Base-by-base conservation (phyloP, 148 eudicot genomes). In the Cornus kousa region DNA sequence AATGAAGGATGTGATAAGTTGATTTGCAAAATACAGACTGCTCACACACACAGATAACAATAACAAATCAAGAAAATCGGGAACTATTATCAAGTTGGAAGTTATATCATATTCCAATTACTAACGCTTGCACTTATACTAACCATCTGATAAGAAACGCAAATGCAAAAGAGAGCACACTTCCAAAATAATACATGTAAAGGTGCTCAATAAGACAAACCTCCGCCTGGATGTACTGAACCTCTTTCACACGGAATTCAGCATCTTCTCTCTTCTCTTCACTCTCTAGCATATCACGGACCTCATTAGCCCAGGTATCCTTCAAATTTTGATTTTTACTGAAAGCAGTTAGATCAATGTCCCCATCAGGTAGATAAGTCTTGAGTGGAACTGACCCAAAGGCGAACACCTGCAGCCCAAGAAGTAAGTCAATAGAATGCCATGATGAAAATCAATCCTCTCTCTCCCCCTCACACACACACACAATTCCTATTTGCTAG, bases 311-410 rank as follows among this genome's bases (percentile, higher is more conserved):
- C 92, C 91, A 91, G 20, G 82, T 81, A 57, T 90, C 94, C 77
- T 89, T 90, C 79, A 83, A 59, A 65, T 71, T 86, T 71, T 78
- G 89, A 82, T 91, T 85, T 40, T 91, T 81, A 80, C 88, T 84
- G 62, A 90, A 91, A 23, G 89, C 89, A 55, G 97, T 90, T 76
- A 93, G 74, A 83, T 93, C 97, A 59, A 93, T 93, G 80, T 93
- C 97, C 60, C 97, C 95, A 84, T 93, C 97, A 80, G 97, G 97
- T 71, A 93, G 87, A 78, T 93, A 93, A 55, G 97, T 93, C 85
- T 91, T 91, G 62, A 93, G 89, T 17, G 97, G 96, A 50, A 93
- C 95, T 59, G 97, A 93, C 53, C 97, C 97, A 88, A 89, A 93
- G 31, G 88, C 85, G 81, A 87, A 91, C 72, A 93, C 97, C 97